Percentiles rank a stretch among this genome's conserved stretches.
These are phyloP conservation scores for Aspergillus japonicus DNA, from an alignment of 2,329 filamentous ascomycete species.

Conservation along the genomic window DNA sequence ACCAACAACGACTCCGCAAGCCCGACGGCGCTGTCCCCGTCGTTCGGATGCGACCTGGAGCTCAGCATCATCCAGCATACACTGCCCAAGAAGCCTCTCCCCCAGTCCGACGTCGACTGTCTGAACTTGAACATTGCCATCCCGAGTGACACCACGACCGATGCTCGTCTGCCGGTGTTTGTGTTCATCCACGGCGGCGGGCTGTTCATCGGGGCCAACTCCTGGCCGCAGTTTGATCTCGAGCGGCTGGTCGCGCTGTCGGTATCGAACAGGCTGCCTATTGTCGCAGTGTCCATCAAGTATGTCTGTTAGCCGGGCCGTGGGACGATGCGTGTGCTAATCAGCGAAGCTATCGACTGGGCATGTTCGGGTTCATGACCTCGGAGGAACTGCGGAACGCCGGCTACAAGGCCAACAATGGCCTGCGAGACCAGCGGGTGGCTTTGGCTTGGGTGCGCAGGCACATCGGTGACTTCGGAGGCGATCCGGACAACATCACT, in stretches of 20 bases:
- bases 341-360: slow-evolving; percentile 47
- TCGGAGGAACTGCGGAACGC: slow-evolving; percentile 49
- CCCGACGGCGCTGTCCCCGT: slow-evolving; percentile 41
- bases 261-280: slow-evolving; percentile 43
- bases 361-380: slow-evolving; percentile 48
- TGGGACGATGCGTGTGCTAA: slow-evolving; percentile 8
- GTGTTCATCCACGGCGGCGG: slow-evolving; percentile 57
- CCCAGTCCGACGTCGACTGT: slow-evolving; percentile 50
- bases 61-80: slow-evolving; percentile 51
- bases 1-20: slow-evolving; percentile 17
- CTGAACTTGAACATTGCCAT: slow-evolving; percentile 55
- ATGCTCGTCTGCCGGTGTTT: slow-evolving; percentile 49
- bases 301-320: slow-evolving; percentile 20
- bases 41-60: slow-evolving; percentile 46
- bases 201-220: slow-evolving; percentile 50
- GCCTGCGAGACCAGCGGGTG: slow-evolving; percentile 50
- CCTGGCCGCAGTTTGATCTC: slow-evolving; percentile 54
- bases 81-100: slow-evolving; percentile 40
- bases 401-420: slow-evolving; percentile 48
- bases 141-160: slow-evolving; percentile 30
- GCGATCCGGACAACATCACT: slow-evolving; percentile 41
- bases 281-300: slow-evolving; percentile 50
- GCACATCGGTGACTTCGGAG: slow-evolving; percentile 44
- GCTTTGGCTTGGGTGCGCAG: slow-evolving; percentile 42
- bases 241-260: slow-evolving; percentile 48